phyloP scores from a whole-genome alignment of 495 filamentous ascomycete species.

The Umbilicaria muhlenbergii region DNA sequence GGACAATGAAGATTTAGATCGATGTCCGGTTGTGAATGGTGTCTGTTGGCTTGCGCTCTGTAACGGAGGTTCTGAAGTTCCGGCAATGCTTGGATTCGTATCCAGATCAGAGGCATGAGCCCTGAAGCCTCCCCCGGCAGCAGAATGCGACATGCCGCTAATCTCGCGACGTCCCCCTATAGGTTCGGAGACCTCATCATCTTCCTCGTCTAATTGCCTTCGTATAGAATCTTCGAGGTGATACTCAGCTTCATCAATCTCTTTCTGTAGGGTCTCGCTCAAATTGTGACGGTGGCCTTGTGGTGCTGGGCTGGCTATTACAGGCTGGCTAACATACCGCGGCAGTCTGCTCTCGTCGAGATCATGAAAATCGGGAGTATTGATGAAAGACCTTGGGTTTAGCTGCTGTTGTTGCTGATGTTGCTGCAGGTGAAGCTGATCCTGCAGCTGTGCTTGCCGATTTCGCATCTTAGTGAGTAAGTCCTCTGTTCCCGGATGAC shows the following conservation, averaged over 20 bases:
- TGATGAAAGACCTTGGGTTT: slow-evolving; percentile 34
- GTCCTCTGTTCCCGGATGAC: slow-evolving; percentile 21
- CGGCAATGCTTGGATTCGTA: slow-evolving; percentile 26
- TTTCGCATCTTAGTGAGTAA: slow-evolving; percentile 27
- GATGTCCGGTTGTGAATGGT: slow-evolving; percentile 23
- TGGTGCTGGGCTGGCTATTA: slow-evolving; percentile 50
- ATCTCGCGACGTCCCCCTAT: no score
- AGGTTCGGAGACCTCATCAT: slow-evolving; percentile 18
- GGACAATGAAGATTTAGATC: slow-evolving; percentile 51
- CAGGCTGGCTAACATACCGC: slow-evolving; percentile 34
- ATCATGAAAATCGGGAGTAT: slow-evolving; percentile 34
- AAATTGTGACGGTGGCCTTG: slow-evolving; percentile 49
- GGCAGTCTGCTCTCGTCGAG: slow-evolving; percentile 16
- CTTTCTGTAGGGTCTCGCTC: slow-evolving; percentile 62
- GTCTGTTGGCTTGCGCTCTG: slow-evolving; percentile 2
- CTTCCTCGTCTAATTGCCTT: slow-evolving; percentile 52
- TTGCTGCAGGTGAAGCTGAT: slow-evolving; percentile 36
- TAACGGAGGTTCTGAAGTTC: background rate
- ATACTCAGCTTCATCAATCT: slow-evolving; percentile 65
- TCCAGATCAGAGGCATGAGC: slow-evolving; percentile 35
- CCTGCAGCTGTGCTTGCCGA: slow-evolving; percentile 43
- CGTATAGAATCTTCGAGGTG: slow-evolving; percentile 62
- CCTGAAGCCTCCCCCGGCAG: slow-evolving; percentile 40
- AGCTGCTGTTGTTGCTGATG: slow-evolving; percentile 28
- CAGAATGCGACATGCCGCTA: slow-evolving; percentile 5